A percentile compares a stretch with the other conserved stretches of the same genome.
Evolutionary conservation across 2,329 filamentous ascomycete species (phyloP).

Genomic region (Colletotrichum ledebouriae): DNA sequence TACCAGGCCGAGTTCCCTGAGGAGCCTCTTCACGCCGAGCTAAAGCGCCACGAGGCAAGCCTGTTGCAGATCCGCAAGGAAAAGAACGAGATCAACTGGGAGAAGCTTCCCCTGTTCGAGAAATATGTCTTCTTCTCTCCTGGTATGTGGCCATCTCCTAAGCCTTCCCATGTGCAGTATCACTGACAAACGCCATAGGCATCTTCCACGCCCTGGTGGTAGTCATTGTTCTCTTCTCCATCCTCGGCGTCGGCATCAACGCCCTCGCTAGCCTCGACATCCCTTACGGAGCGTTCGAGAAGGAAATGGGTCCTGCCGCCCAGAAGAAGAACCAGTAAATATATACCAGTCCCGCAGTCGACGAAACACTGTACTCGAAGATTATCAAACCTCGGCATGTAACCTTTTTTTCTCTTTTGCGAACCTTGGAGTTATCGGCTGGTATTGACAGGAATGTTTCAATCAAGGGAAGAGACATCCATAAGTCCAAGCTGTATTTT

Average conservation of each 20-base stretch:
- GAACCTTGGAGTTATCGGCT: constrained; percentile 41
- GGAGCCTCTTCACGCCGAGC: constrained; percentile 75
- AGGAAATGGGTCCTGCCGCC: constrained; percentile 90
- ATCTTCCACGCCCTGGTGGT: constrained; percentile 89
- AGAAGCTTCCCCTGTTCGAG: constrained; percentile 78
- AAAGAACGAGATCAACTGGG: constrained; percentile 54
- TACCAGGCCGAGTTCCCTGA: constrained; percentile 76
- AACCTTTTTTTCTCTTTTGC: constrained; percentile 28
- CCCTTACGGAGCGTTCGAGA: constrained; percentile 94
- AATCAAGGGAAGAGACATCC: constrained; percentile 13
- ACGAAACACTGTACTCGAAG: neutral
- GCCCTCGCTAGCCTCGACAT: constrained; percentile 87
- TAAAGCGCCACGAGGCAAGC: constrained; percentile 72
- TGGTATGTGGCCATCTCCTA: constrained; percentile 65
- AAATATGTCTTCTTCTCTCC: constrained; percentile 96
- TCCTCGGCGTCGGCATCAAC: constrained; percentile 82
- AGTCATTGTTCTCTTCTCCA: constrained; percentile 77
- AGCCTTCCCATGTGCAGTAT: neutral
- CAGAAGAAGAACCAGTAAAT: constrained; percentile 93
- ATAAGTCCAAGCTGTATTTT: constrained; percentile 18
- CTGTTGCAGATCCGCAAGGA: constrained; percentile 50
- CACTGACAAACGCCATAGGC: constrained; percentile 63
- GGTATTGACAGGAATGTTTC: constrained; percentile 38
- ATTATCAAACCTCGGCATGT: constrained; percentile 10
- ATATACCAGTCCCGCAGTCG: constrained; percentile 45